A percentile compares a stretch with the other conserved stretches of the same genome.
Conservation (phyloP, 2,329 filamentous ascomycete genomes). For the Arthrobotrys iridis region DNA sequence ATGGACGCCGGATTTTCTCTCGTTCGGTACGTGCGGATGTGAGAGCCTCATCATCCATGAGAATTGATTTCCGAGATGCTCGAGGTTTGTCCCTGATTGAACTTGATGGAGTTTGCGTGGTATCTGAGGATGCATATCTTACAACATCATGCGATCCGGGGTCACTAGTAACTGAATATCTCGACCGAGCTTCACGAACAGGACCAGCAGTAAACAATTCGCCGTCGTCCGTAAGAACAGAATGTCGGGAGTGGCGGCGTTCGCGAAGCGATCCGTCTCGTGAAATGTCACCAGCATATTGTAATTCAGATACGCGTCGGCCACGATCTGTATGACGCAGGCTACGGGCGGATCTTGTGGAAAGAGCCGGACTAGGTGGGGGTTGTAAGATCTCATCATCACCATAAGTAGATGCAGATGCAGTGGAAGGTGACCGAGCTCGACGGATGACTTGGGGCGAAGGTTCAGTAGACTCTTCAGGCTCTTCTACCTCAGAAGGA, state of each 20-base stretch:
- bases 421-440: constrained; percentile 27
- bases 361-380: constrained; percentile 39
- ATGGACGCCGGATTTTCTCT: constrained; percentile 32
- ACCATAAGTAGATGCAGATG: constrained; percentile 30
- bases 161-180: constrained; percentile 43
- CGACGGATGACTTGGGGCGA: constrained; percentile 23
- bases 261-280: constrained; percentile 44
- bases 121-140: constrained; percentile 46
- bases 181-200: constrained; percentile 29
- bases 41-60: constrained; percentile 22
- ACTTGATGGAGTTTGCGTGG: constrained; percentile 42
- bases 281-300: constrained; percentile 40
- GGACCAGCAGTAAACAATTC: constrained; percentile 12
- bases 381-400: constrained; percentile 37
- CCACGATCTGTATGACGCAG: constrained; percentile 29
- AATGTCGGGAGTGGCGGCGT: constrained; percentile 44
- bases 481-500: constrained; percentile 38
- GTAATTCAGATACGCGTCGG: constrained; percentile 42
- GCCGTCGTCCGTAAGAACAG: constrained; percentile 43
- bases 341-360: constrained; percentile 36
- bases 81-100: constrained; percentile 39
- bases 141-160: constrained; percentile 38
- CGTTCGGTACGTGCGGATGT: constrained; percentile 10
- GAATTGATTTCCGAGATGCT: constrained; percentile 46
- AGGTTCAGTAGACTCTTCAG: constrained; percentile 23